Percentiles rank a stretch among this genome's conserved stretches.
phyloP scores from a whole-genome alignment of 225 moss, liverwort and hornwort genomes.

The Physcomitrium patens region DNA sequence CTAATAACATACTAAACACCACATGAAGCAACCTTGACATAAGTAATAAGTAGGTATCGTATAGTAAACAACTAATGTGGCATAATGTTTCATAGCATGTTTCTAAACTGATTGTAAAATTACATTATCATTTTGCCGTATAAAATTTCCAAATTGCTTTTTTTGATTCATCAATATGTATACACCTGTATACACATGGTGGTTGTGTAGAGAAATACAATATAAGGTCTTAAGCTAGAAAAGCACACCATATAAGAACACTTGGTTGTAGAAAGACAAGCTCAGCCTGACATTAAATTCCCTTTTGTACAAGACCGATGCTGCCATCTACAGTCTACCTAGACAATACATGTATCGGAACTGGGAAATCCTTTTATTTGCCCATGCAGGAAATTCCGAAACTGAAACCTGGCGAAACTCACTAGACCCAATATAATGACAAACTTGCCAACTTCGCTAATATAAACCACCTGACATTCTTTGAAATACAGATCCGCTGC shows the following conservation, averaged over 20 bases:
- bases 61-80: no score
- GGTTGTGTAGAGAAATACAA: no score
- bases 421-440: background rate
- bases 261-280: conserved; percentile 14
- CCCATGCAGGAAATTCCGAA: background rate
- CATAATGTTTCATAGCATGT: no score
- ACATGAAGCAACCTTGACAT: no score
- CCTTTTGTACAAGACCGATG: conserved; percentile 36
- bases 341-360: conserved; percentile 19
- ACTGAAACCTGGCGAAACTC: conserved; percentile 3
- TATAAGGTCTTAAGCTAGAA: no score
- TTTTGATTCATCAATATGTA: no score
- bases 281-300: conserved; percentile 1
- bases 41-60: no score
- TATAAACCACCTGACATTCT: background rate
- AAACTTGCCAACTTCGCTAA: background rate
- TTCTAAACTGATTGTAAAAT: no score
- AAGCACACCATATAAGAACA: conserved; percentile 1
- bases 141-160: no score
- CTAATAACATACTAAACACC: no score
- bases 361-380: conserved; percentile 17
- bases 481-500: background rate
- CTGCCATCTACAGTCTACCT: background rate
- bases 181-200: no score
- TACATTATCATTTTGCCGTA: no score